A percentile compares a stretch with the other conserved stretches of the same genome.
Evolutionary conservation across 1,284 basidiomycete genomes (phyloP).

Genomic region (Malassezia japonica): DNA sequence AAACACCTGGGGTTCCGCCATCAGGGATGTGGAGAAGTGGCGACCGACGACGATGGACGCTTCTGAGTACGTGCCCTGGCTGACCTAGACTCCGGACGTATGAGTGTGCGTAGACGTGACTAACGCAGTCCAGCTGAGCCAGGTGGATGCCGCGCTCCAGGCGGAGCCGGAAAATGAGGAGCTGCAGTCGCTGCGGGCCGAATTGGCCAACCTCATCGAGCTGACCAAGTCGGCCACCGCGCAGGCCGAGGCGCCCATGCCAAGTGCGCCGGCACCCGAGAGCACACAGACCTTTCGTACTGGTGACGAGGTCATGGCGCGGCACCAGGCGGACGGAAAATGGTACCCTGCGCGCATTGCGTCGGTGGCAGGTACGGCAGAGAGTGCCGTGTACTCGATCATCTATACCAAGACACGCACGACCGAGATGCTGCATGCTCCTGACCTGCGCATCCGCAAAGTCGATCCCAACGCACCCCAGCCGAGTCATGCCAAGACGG

Average conservation of each 20-base stretch:
- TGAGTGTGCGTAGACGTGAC: constrained; percentile 6
- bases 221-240: constrained; percentile 55
- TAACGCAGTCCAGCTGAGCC: constrained; percentile 57
- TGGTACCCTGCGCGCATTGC: constrained; percentile 35
- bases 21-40: not conserved
- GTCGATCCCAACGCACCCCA: not conserved
- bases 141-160: constrained; percentile 76
- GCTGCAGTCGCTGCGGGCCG: constrained; percentile 60
- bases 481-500: not conserved
- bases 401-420: constrained; percentile 90
- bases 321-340: constrained; percentile 23
- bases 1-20: not conserved
- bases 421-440: constrained; percentile 73
- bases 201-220: constrained; percentile 78
- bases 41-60: constrained; percentile 10
- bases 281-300: constrained; percentile 49
- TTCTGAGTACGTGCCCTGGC: constrained; percentile 14
- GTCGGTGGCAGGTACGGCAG: constrained; percentile 71
- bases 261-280: not conserved
- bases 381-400: constrained; percentile 79
- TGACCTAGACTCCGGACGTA: constrained; percentile 16
- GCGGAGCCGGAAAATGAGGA: constrained; percentile 73
- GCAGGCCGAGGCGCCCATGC: not conserved
- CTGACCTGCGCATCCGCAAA: constrained; percentile 60
- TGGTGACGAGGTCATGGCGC: constrained; percentile 82